A percentile compares a stretch with the other conserved stretches of the same genome.
phyloP scores from a whole-genome alignment of 345 rosid species.

The Angophora floribunda region DNA sequence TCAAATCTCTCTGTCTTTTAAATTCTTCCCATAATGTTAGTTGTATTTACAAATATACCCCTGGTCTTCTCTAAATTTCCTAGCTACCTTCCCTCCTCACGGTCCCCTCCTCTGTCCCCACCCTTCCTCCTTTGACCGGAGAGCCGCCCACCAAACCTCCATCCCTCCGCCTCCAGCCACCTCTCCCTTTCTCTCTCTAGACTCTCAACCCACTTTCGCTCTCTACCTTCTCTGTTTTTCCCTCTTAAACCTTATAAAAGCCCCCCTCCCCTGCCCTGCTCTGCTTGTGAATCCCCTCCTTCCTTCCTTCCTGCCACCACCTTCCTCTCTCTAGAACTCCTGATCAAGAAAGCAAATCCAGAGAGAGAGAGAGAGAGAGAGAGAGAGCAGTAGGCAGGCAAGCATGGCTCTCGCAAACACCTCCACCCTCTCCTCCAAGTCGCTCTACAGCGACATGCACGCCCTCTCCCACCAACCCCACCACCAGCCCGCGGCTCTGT shows the following conservation, averaged over 20 bases:
- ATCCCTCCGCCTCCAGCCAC: not conserved
- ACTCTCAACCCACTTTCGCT: not conserved
- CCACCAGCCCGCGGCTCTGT: not conserved
- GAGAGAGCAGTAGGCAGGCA: not conserved
- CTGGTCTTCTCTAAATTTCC: not conserved
- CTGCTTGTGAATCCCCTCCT: not conserved
- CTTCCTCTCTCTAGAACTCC: not conserved
- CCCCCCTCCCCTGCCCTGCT: not conserved
- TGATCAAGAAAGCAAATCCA: not conserved
- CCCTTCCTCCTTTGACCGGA: not conserved
- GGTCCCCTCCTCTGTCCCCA: not conserved
- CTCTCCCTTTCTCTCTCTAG: not conserved
- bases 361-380: not conserved
- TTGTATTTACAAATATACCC: not conserved
- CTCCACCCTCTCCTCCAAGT: conserved; percentile 33
- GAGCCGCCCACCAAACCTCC: conserved; percentile 5
- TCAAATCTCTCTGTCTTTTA: not conserved
- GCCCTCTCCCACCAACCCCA: conserved; percentile 1
- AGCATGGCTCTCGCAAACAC: conserved; percentile 51
- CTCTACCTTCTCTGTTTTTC: not conserved
- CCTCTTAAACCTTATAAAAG: not conserved
- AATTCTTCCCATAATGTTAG: not conserved
- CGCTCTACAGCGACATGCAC: conserved; percentile 27
- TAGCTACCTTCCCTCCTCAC: not conserved
- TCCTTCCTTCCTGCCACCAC: not conserved